Percentiles rank a stretch among this genome's conserved stretches.
These are phyloP conservation scores for Cupressus sempervirens DNA, from an alignment of 75 land plant genomes.

Conservation along the genomic window DNA sequence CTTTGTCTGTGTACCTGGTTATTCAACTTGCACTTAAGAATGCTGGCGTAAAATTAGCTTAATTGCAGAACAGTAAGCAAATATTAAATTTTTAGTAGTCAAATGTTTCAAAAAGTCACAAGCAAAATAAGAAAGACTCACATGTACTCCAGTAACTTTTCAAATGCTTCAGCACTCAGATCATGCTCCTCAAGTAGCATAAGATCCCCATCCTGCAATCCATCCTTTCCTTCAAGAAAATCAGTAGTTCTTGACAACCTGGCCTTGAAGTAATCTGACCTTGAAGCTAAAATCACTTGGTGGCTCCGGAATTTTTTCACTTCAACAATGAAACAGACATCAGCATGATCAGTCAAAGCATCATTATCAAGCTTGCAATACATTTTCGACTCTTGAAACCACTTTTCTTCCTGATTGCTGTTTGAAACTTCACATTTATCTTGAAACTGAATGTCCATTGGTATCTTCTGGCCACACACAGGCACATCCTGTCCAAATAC, in stretches of 20 bases:
- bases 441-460: neutral
- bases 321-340: conserved; percentile 72
- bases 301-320: conserved; percentile 66
- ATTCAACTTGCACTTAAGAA: conserved; percentile 3
- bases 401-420: neutral
- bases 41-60: neutral
- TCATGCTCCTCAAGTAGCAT: conserved; percentile 79
- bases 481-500: neutral
- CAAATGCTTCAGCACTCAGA: conserved; percentile 71
- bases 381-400: conserved; percentile 13
- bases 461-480: neutral
- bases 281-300: conserved; percentile 72
- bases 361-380: conserved; percentile 14
- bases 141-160: conserved; percentile 92
- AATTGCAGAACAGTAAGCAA: neutral
- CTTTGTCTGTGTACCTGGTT: conserved; percentile 78
- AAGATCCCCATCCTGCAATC: conserved; percentile 28
- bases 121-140: conserved; percentile 30
- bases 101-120: neutral
- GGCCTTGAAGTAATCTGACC: conserved; percentile 87
- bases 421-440: neutral
- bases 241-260: conserved; percentile 62
- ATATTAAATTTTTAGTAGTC: neutral
- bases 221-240: conserved; percentile 50
- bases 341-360: conserved; percentile 72